Evolutionary conservation across 768 basidiomycete genomes (phyloP), one percentile per base, ranked within the genome.

Genomic region (Russula abietina): DNA sequence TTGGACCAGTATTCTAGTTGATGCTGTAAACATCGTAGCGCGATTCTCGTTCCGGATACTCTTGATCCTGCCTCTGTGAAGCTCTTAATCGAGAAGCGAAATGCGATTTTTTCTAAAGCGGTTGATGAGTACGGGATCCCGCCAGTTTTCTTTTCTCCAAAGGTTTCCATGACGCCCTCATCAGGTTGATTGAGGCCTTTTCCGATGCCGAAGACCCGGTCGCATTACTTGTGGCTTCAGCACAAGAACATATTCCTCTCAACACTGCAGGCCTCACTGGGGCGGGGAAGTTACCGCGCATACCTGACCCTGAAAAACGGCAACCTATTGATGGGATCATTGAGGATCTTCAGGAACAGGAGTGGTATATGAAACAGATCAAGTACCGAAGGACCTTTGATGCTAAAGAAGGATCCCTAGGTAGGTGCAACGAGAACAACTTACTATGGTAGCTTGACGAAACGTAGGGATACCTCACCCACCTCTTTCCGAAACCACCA

Each of bases 361-460:
- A 78, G 0, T 88, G 88, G 85, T 94, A 89, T 71, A 75, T 75
- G 55, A 80, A 80, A 22, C 90, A 93, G 73, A 88, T 95, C 33
- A 77, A 78, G 5, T 75, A 83, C 60, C 77, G 80, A 41, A 79
- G 81, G 51, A 81, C 78, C 0, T 75, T 86, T 22, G 78, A 80
- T 11, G 80, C 81, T 3, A 84, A 80, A 67, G 75, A 75, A 26
- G 81, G 81, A 10, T 74, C 77, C 57, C 76, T 74, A 62, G 88
- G 91, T 83, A 55, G 14, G 73, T 66, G 16, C 43, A 12, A 24
- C n/a, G 26, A 43, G 38, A 38, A 32, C 55, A 39, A 36, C 7
- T 32, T 46, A 2, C 38, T n/a, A 9, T 64, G 24, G 28, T 46
- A 17, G 38, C 41, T 65, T 52, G 54, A 17, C 28, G 39, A 38